A percentile compares a stretch with the other conserved stretches of the same genome.
Evolutionary conservation across 192 early-diverging fungal species (phyloP).

Genomic region (Dimargaris verticillata): DNA sequence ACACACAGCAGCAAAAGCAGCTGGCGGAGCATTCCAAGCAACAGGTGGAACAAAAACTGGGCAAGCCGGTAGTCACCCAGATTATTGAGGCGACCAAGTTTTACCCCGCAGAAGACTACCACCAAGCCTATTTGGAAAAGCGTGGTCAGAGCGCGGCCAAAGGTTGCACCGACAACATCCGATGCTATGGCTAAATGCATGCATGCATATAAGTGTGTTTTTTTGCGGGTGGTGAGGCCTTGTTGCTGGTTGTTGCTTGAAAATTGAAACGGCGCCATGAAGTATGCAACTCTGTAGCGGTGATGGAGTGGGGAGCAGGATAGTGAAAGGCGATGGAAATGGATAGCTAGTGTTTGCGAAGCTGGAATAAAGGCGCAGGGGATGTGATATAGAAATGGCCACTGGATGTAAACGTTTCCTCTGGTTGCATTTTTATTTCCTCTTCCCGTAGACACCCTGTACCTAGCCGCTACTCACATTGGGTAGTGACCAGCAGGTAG

Average conservation of each 20-base stretch:
- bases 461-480: too few relatives aligned
- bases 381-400: background rate
- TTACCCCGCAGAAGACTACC: conserved; percentile 69
- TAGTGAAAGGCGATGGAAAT: too few relatives aligned
- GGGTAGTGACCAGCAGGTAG: too few relatives aligned
- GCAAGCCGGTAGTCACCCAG: conserved; percentile 42
- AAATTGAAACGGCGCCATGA: too few relatives aligned
- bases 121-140: conserved; percentile 59
- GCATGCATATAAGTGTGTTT: background rate
- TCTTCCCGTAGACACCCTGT: background rate
- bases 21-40: conserved; percentile 58
- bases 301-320: too few relatives aligned
- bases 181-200: conserved; percentile 19
- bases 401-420: background rate
- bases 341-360: too few relatives aligned
- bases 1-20: conserved; percentile 50
- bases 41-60: conserved; percentile 40
- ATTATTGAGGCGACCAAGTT: conserved; percentile 52
- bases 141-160: conserved; percentile 31
- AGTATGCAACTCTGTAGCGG: too few relatives aligned
- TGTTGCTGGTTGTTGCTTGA: too few relatives aligned
- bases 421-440: background rate
- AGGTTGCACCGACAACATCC: conserved; percentile 26
- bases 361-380: too few relatives aligned
- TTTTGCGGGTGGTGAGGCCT: background rate